phyloP scores from a whole-genome alignment of 1,284 basidiomycete genomes.

The Pseudozyma sp. region DNA sequence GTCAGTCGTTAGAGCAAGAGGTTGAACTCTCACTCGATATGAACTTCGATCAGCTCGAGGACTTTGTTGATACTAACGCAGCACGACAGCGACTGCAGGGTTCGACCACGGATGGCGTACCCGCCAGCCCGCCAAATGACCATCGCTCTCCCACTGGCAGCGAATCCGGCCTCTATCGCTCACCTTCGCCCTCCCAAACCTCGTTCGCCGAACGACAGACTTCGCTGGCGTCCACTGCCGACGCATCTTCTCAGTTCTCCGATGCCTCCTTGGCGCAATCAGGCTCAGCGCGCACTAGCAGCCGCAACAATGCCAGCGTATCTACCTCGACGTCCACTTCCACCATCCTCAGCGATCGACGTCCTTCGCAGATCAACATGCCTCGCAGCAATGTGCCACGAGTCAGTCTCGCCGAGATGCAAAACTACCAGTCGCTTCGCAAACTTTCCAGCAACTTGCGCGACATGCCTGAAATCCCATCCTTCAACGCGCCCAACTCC shows the following conservation, averaged over 20 bases:
- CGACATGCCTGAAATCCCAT: slow-evolving; percentile 14
- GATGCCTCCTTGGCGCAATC: slow-evolving; percentile 21
- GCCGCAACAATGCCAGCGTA: slow-evolving; percentile 23
- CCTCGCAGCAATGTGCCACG: slow-evolving; percentile 39
- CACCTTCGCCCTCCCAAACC: slow-evolving; percentile 32
- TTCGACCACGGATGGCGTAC: slow-evolving; percentile 33
- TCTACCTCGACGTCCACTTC: slow-evolving; percentile 29
- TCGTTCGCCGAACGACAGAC: slow-evolving; percentile 29
- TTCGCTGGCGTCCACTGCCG: slow-evolving; percentile 28
- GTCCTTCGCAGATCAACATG: slow-evolving; percentile 41
- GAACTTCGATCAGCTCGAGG: slow-evolving; percentile 83
- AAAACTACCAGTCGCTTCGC: slow-evolving; percentile 48
- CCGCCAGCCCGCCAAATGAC: slow-evolving; percentile 30
- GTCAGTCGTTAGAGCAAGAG: slow-evolving; percentile 46
- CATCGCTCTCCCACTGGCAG: slow-evolving; percentile 36
- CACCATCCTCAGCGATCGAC: slow-evolving; percentile 45
- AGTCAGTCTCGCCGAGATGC: slow-evolving; percentile 47
- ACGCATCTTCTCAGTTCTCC: slow-evolving; percentile 33
- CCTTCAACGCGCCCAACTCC: slow-evolving; percentile 21
- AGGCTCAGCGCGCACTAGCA: slow-evolving; percentile 16
- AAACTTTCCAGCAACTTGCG: slow-evolving; percentile 46
- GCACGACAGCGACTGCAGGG: slow-evolving; percentile 46
- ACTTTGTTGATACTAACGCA: slow-evolving; percentile 77
- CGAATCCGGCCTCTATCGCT: slow-evolving; percentile 28
- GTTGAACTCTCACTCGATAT: slow-evolving; percentile 75